These are phyloP conservation scores for Curvularia sp. DNA, from an alignment of 2,329 filamentous ascomycete species.

Conservation along the genomic window DNA sequence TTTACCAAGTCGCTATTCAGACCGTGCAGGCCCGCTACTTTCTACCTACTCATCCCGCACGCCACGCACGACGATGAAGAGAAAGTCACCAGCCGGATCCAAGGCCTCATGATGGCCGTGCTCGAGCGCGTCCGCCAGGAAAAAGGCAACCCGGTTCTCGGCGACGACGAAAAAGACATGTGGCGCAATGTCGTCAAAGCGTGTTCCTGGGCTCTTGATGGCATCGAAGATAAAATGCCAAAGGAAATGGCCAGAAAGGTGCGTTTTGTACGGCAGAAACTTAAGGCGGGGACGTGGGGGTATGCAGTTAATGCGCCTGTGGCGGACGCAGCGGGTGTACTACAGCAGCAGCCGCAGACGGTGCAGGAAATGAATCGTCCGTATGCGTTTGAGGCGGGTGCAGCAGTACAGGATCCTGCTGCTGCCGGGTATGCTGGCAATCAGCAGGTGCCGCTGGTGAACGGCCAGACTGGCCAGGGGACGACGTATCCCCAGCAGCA, in stretches of 20 bases:
- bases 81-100: slow-evolving; percentile 33
- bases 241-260: slow-evolving; percentile 37
- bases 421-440: neutral
- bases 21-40: slow-evolving; percentile 20
- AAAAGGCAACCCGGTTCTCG: slow-evolving; percentile 30
- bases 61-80: slow-evolving; percentile 18
- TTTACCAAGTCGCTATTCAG: slow-evolving; percentile 26
- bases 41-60: slow-evolving; percentile 34
- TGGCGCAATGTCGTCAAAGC: slow-evolving; percentile 37
- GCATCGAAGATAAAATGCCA: slow-evolving; percentile 36
- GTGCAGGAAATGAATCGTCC: slow-evolving; percentile 10
- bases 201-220: slow-evolving; percentile 36
- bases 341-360: neutral
- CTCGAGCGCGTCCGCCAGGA: slow-evolving; percentile 35
- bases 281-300: slow-evolving; percentile 35
- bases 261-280: slow-evolving; percentile 32
- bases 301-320: slow-evolving; percentile 16
- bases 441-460: neutral
- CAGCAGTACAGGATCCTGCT: neutral
- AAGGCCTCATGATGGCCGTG: slow-evolving; percentile 44
- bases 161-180: slow-evolving; percentile 25
- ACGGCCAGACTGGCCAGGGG: neutral
- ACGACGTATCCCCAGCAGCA: neutral
- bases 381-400: slow-evolving; percentile 18
- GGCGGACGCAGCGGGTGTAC: neutral